Conservation (phyloP, 2,329 filamentous ascomycete species). For the Tolypocladium endophyticum region DNA sequence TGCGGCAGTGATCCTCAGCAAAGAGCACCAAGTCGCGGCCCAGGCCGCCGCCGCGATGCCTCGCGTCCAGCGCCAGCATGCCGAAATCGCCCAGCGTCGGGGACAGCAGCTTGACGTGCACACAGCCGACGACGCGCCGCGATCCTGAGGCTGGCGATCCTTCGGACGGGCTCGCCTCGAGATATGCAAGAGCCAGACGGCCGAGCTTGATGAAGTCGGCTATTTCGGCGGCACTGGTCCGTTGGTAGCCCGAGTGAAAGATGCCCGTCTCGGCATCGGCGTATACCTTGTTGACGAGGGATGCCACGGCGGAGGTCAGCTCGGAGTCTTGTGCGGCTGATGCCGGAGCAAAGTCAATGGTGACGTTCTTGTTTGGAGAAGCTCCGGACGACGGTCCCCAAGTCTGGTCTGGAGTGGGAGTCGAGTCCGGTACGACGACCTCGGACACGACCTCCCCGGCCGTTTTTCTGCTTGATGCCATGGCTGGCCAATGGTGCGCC, state of each 20-base stretch:
- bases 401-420: neutral
- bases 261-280: constrained; percentile 14
- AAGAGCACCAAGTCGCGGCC: constrained; percentile 15
- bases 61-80: constrained; percentile 15
- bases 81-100: constrained; percentile 13
- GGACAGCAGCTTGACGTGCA: constrained; percentile 12
- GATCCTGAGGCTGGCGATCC: neutral
- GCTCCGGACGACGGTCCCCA: neutral
- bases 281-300: constrained; percentile 16
- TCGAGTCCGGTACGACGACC: neutral
- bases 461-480: neutral
- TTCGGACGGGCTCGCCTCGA: constrained; percentile 2
- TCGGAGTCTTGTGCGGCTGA: constrained; percentile 9
- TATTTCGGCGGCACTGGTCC: constrained; percentile 12
- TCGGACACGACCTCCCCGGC: neutral
- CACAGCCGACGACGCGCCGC: constrained; percentile 13
- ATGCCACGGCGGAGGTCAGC: constrained; percentile 1
- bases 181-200: constrained; percentile 13
- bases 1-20: constrained; percentile 15
- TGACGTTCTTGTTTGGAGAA: neutral
- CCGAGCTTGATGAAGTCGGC: constrained; percentile 9
- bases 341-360: constrained; percentile 10
- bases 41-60: constrained; percentile 12
- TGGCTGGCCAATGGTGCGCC: neutral
- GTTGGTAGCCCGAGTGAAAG: constrained; percentile 14